Conservation (phyloP, 2,329 filamentous ascomycete genomes). For the Hypoxylon sp. region DNA sequence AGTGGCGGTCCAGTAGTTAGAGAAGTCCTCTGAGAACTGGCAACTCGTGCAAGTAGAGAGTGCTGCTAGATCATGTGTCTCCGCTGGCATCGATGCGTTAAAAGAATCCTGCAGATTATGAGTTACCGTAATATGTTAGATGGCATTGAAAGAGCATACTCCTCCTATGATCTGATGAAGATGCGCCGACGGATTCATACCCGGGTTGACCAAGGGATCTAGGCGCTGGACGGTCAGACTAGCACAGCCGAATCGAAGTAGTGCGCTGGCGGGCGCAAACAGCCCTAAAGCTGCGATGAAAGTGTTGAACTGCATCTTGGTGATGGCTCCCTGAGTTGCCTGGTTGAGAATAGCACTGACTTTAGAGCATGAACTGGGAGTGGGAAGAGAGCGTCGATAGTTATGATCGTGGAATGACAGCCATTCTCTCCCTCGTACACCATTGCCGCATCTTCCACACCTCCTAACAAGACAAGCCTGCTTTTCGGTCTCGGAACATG, state of each 20-base stretch:
- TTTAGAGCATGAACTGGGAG: conserved; percentile 9
- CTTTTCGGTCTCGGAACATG: conserved; percentile 47
- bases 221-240: conserved; percentile 65
- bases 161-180: conserved; percentile 73
- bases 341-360: conserved; percentile 3
- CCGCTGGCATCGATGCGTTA: conserved; percentile 60
- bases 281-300: conserved; percentile 51
- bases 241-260: conserved; percentile 63
- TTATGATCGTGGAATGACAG: conserved; percentile 32
- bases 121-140: conserved; percentile 15
- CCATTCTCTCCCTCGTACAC: conserved; percentile 19
- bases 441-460: conserved; percentile 46
- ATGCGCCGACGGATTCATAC: conserved; percentile 67
- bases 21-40: conserved; percentile 49
- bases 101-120: conserved; percentile 58
- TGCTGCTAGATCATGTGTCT: conserved; percentile 52
- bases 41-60: conserved; percentile 59
- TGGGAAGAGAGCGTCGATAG: conserved; percentile 25
- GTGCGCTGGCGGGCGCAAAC: conserved; percentile 49
- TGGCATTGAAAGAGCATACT: conserved; percentile 46
- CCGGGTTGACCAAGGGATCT: conserved; percentile 61
- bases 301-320: conserved; percentile 49
- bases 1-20: conserved; percentile 53
- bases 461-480: conserved; percentile 28
- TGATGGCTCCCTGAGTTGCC: conserved; percentile 4